Base-by-base conservation (phyloP, 768 basidiomycete species). In the Lyophyllum decastes region DNA sequence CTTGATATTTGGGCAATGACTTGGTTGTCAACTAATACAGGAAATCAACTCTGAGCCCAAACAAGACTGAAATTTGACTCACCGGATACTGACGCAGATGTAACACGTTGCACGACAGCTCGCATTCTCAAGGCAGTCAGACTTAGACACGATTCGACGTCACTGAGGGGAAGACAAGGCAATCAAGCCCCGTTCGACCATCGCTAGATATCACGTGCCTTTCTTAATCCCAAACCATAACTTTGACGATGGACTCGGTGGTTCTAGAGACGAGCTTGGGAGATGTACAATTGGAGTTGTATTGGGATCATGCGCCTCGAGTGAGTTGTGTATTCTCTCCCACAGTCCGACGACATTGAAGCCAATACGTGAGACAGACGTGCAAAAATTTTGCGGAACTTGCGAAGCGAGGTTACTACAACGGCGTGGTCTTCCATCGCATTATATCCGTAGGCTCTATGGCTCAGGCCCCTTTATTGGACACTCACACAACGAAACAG, bases 361-460 rank as follows among this genome's bases (percentile, higher is more conserved):
- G 47, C 56, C 60, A 58, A 63, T 47, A 55, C 58, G 53, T 57
- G 57, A 61, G 56, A 38, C 57, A 97, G 92, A 95, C 95, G 12
- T 97, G 95, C 78, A 86, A 90, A 72, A 99, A 98, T 79, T 98
- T 98, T 73, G 83, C 86, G 59, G 93, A 95, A 64, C 85, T 98
- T 26, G 82, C 90, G n/a, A 90, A 85, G 68, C 84, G 88, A 57
- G 95, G 95, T 0, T 98, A 97, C 73, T 98, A 98, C 76, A 95
- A 94, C 63, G 86, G 86, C 21, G 84, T 92, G 4, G 68, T 92
- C 48, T 98, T 97, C 69, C 96, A 98, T 76, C 88, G 96, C 34
- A 89, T 98, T 64, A 89, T 98, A 48, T 78, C 90, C 40, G 94
- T 94, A 61, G 48, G 85, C 68, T 11, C 34, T 44, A 48, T 45